These are phyloP conservation scores for Kappamyces sp. DNA, from an alignment of 192 early-diverging fungal species.

Conservation along the genomic window DNA sequence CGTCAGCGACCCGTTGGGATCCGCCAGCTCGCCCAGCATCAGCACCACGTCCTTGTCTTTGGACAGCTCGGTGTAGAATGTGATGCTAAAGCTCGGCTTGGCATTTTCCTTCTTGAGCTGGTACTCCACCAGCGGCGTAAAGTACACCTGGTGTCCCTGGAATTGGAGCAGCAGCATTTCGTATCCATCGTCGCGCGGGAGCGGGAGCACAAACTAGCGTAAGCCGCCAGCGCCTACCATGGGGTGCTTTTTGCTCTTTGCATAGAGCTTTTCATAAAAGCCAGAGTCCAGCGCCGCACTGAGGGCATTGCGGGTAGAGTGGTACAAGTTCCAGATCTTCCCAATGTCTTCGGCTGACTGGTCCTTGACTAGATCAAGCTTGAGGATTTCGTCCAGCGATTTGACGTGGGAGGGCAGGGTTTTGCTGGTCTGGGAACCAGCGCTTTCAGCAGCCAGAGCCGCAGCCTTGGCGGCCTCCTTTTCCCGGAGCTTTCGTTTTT, in stretches of 20 bases:
- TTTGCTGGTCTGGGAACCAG: background rate
- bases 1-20: conserved; percentile 37
- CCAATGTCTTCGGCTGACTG: conserved; percentile 26
- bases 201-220: conserved; percentile 73
- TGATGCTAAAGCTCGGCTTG: conserved; percentile 74
- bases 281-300: conserved; percentile 57
- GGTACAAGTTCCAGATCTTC: conserved; percentile 71
- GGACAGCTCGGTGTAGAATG: conserved; percentile 79
- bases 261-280: conserved; percentile 53
- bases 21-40: conserved; percentile 75
- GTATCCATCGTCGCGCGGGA: conserved; percentile 70
- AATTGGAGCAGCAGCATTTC: conserved; percentile 87
- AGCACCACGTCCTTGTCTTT: conserved; percentile 79
- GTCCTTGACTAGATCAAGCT: conserved; percentile 25
- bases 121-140: conserved; percentile 76
- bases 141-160: conserved; percentile 74
- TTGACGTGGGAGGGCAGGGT: conserved; percentile 18
- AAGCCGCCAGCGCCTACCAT: conserved; percentile 31
- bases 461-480: background rate
- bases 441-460: background rate
- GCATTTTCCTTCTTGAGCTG: conserved; percentile 74
- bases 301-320: conserved; percentile 50
- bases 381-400: conserved; percentile 33
- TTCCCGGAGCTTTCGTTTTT: conserved; percentile 8
- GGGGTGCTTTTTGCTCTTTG: conserved; percentile 49